Evolutionary conservation across 345 rosid genomes (phyloP).

Genomic region (Trapa incisa): DNA sequence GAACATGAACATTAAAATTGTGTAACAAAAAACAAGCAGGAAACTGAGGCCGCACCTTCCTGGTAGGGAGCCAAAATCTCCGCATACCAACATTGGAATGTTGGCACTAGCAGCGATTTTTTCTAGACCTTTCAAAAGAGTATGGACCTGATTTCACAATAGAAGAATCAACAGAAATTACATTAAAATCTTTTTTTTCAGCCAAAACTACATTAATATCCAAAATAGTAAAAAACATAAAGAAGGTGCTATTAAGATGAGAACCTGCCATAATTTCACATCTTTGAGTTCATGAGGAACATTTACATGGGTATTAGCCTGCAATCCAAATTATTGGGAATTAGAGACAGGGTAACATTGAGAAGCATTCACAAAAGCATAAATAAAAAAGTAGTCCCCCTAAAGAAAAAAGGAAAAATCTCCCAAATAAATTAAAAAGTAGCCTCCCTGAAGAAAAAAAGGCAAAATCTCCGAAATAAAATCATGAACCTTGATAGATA

Average conservation of each 20-base stretch:
- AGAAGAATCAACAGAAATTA: not conserved
- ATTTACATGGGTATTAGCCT: conserved; percentile 95
- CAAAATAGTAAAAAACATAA: not conserved
- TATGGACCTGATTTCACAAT: conserved; percentile 52
- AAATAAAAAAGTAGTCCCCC: not conserved
- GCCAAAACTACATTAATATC: not conserved
- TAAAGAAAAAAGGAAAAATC: not conserved
- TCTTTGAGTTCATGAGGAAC: conserved; percentile 79
- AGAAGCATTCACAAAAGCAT: not conserved
- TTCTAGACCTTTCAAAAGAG: conserved; percentile 91
- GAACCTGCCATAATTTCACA: conserved; percentile 98
- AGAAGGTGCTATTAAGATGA: not conserved
- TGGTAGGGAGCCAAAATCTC: conserved; percentile 86
- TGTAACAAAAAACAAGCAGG: not conserved
- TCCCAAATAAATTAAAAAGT: too few relatives aligned
- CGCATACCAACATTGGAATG: conserved; percentile 98
- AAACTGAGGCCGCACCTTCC: conserved; percentile 53
- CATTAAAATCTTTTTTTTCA: too few relatives aligned
- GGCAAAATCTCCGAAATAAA: too few relatives aligned
- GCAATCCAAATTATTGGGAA: conserved; percentile 15
- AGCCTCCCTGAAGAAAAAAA: not conserved
- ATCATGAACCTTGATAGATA: too few relatives aligned
- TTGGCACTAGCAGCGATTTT: conserved; percentile 94
- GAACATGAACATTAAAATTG: conserved; percentile 1
- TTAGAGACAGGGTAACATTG: conserved; percentile 8